These are phyloP conservation scores for Penicillium sp. DNA, from an alignment of 2,329 filamentous ascomycete species.

Conservation along the genomic window DNA sequence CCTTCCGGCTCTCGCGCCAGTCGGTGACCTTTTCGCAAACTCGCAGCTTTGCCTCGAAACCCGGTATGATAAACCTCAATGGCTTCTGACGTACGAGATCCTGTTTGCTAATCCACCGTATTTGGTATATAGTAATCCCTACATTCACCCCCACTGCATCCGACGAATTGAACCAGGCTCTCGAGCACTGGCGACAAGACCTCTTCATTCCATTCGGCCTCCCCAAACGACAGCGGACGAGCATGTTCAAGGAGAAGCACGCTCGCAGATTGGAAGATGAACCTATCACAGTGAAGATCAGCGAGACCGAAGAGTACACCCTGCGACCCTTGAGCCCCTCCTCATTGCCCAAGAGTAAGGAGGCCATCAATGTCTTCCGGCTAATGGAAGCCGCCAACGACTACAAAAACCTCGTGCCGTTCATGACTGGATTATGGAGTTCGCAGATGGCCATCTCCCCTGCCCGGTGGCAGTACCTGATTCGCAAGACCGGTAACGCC, in stretches of 20 bases:
- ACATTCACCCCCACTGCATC: conserved; percentile 41
- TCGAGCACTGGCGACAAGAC: conserved; percentile 44
- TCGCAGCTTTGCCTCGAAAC: conserved; percentile 31
- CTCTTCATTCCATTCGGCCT: conserved; percentile 47
- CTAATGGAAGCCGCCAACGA: conserved; percentile 39
- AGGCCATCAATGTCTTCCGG: conserved; percentile 32
- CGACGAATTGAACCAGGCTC: conserved; percentile 41
- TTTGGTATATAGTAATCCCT: conserved; percentile 30
- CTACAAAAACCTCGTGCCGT: conserved; percentile 43
- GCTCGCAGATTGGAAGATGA: conserved; percentile 38
- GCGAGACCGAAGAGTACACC: conserved; percentile 40
- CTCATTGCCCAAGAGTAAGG: conserved; percentile 35
- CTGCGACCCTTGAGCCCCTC: conserved; percentile 38
- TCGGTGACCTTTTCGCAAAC: conserved; percentile 33
- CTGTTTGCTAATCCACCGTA: conserved; percentile 1
- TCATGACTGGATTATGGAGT: conserved; percentile 40
- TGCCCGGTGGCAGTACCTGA: conserved; percentile 35
- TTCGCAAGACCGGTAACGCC: conserved; percentile 38
- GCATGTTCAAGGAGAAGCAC: conserved; percentile 42
- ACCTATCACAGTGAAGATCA: conserved; percentile 42
- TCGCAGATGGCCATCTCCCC: conserved; percentile 27
- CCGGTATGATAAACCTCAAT: conserved; percentile 25
- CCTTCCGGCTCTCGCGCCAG: conserved; percentile 39
- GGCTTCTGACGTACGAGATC: not conserved
- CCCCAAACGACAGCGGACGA: conserved; percentile 35